Conservation (phyloP, 2,329 filamentous ascomycete genomes). For the Fusarium xyrophilum region DNA sequence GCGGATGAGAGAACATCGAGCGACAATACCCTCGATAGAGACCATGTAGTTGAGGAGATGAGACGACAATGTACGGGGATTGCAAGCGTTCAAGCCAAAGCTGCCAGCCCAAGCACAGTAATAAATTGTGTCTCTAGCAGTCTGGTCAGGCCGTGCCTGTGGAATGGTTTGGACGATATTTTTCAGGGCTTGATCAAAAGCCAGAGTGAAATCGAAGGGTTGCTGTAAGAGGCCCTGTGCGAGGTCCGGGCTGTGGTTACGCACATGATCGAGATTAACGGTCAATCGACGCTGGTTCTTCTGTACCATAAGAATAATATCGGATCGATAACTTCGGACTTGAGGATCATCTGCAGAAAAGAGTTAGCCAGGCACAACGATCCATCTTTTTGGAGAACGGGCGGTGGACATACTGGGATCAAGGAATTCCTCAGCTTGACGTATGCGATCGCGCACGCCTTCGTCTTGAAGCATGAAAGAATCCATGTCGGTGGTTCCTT, state of each 20-base stretch:
- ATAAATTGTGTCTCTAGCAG: slow-evolving; percentile 80
- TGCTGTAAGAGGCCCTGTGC: slow-evolving; percentile 79
- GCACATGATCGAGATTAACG: slow-evolving; percentile 88
- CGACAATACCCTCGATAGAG: slow-evolving; percentile 96
- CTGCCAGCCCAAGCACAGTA: slow-evolving; percentile 98
- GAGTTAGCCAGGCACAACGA: slow-evolving; percentile 16
- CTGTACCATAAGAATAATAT: slow-evolving; percentile 81
- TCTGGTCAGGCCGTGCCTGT: slow-evolving; percentile 77
- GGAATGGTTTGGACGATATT: slow-evolving; percentile 83
- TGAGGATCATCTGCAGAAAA: slow-evolving; percentile 56
- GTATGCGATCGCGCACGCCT: slow-evolving; percentile 81
- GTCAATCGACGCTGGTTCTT: slow-evolving; percentile 69
- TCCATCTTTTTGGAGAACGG: not conserved
- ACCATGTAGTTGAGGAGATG: slow-evolving; percentile 95
- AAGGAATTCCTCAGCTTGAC: slow-evolving; percentile 88
- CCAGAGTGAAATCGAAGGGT: slow-evolving; percentile 86
- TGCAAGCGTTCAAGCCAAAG: slow-evolving; percentile 94
- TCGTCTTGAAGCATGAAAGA: slow-evolving; percentile 81
- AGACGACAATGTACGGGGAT: slow-evolving; percentile 89
- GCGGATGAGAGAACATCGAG: slow-evolving; percentile 90
- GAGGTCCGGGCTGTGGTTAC: slow-evolving; percentile 83
- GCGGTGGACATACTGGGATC: slow-evolving; percentile 75
- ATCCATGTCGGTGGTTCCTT: slow-evolving; percentile 64
- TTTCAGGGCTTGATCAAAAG: slow-evolving; percentile 90
- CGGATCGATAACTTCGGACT: slow-evolving; percentile 80